Evolutionary conservation across 495 filamentous ascomycete genomes (phyloP), one percentile per base, ranked within the genome.

Genomic region (Talaromyces proteolyticus): DNA sequence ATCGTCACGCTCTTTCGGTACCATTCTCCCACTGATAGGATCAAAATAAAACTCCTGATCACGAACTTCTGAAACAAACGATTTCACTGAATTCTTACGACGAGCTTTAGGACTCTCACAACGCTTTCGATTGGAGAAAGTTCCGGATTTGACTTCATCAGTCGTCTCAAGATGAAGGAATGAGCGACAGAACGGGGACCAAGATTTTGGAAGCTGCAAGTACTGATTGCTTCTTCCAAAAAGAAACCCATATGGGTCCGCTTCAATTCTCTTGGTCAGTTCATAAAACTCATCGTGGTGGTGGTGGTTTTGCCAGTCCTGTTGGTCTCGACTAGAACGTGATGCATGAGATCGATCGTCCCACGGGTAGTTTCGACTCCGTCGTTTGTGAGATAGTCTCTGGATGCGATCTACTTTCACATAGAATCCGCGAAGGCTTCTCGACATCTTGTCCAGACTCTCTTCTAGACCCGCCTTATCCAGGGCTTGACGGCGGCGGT

Each of bases 11-110:
- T 56, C 44, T 42, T 40, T 54, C 1, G 57, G 63, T 10, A 57
- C 52, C 70, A 74, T 74, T 19, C 68, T 63, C 4, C 66, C 64
- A 55, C 61, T 68, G 29, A 74, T 65, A 6, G 70, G 70, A 29
- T 74, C 70, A 29, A 66, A 72, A 26, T 63, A 26, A 23, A 49
- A n/a, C 23, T 34, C 16, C 16, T 49, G 6, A 21, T 12, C 10
- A n/a, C 40, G 25, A 21, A 23, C 8, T 34, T 8, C 29, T 34
- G 29, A 34, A 34, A 14, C 14, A 14, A 34, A 12, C 17, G 40
- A 7, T 1, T 38, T 43, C 14, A 23, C 18, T 19, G 2, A 14
- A 34, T 10, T 34, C 29, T 10, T 14, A 2, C 14, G 29, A 34
- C n/a, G n/a, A n/a, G n/a, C n/a, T n/a, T n/a, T n/a, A n/a, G n/a